A percentile compares a stretch with the other conserved stretches of the same genome.
Conservation (phyloP, 495 filamentous ascomycete species). For the Talaromyces trachyspermus region DNA sequence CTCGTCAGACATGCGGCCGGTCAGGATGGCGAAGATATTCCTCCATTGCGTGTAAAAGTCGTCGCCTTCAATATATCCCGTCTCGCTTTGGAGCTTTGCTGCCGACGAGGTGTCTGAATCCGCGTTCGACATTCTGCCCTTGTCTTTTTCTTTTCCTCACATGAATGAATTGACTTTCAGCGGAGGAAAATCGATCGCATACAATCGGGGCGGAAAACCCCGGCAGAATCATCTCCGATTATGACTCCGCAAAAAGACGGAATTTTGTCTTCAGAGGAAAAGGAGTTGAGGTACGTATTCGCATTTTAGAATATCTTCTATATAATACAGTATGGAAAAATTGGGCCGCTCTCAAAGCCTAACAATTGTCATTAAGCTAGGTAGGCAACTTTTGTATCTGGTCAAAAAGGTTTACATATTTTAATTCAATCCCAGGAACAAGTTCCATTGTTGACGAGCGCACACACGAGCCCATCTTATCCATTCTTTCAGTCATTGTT, state of each 20-base stretch:
- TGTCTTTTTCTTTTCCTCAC: neutral
- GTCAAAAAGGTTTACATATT: neutral
- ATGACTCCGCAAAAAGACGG: conserved; percentile 6
- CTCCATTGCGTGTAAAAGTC: conserved; percentile 62
- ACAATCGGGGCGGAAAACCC: neutral
- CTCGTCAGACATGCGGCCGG: conserved; percentile 59
- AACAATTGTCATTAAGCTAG: conserved; percentile 90
- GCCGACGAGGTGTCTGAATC: conserved; percentile 1
- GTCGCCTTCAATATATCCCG: conserved; percentile 45
- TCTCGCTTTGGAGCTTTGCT: conserved; percentile 24
- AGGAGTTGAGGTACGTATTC: no score
- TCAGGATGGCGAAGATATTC: conserved; percentile 71
- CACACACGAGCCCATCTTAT: conserved; percentile 93
- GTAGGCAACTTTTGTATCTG: conserved; percentile 50
- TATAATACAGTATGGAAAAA: conserved; percentile 1
- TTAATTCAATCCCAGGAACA: conserved; percentile 53
- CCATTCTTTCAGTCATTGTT: conserved; percentile 81
- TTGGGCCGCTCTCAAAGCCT: conserved; percentile 25
- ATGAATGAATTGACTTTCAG: neutral
- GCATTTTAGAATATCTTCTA: neutral
- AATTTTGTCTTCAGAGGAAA: conserved; percentile 4
- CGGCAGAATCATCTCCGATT: conserved; percentile 7
- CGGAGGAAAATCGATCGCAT: neutral
- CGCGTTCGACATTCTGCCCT: conserved; percentile 3
- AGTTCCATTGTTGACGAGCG: conserved; percentile 97